Evolutionary conservation across 2,329 filamentous ascomycete genomes (phyloP).

Genomic region (Penicillium sp.): DNA sequence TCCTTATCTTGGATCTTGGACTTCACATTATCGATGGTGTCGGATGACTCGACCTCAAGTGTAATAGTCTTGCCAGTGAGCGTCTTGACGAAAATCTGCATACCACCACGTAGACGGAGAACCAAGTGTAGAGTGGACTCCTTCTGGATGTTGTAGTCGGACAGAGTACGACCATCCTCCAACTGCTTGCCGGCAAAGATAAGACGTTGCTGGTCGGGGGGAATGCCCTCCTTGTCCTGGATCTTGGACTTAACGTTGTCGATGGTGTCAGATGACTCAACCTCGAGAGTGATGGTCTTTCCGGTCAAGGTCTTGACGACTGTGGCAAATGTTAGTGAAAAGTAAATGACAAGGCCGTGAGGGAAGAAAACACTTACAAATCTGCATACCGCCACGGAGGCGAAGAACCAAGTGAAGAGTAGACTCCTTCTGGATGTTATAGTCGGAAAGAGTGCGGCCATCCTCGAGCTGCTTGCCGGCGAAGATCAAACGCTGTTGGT

Average conservation of each 20-base stretch:
- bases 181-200: slow-evolving; percentile 97
- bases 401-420: slow-evolving; percentile 74
- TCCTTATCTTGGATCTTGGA: slow-evolving; percentile 78
- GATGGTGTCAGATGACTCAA: slow-evolving; percentile 77
- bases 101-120: slow-evolving; percentile 80
- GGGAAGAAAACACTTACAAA: slow-evolving; percentile 51
- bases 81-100: slow-evolving; percentile 59
- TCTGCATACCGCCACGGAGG: slow-evolving; percentile 63
- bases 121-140: slow-evolving; percentile 83
- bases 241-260: slow-evolving; percentile 98
- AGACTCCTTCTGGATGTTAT: slow-evolving; percentile 60
- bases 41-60: slow-evolving; percentile 80
- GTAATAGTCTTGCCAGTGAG: slow-evolving; percentile 88
- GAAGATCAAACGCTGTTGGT: slow-evolving; percentile 59
- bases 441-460: slow-evolving; percentile 54
- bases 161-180: slow-evolving; percentile 86
- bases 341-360: not conserved
- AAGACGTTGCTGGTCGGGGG: slow-evolving; percentile 90
- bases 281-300: slow-evolving; percentile 65
- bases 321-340: slow-evolving; percentile 23
- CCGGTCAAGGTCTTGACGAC: slow-evolving; percentile 60
- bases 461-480: slow-evolving; percentile 59
- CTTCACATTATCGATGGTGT: slow-evolving; percentile 95
- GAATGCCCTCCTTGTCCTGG: slow-evolving; percentile 96
- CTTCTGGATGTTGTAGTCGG: slow-evolving; percentile 96